Evolutionary conservation across 371 early-diverging fungal species (phyloP).

Genomic region (Funneliformis caledonium): DNA sequence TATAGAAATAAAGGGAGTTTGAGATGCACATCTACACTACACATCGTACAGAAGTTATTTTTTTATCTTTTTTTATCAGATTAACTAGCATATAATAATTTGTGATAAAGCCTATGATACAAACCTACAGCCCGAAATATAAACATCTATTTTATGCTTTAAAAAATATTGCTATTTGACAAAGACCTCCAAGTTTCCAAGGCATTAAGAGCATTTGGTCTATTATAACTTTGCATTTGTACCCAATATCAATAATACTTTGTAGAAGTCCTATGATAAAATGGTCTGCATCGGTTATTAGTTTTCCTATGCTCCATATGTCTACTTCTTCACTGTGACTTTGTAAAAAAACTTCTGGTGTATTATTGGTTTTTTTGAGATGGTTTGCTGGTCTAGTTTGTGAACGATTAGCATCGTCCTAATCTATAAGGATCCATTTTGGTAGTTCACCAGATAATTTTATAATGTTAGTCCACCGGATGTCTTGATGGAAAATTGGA

Average conservation of each 20-base stretch:
- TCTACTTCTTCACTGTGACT: background rate
- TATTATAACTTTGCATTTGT: too few relatives aligned
- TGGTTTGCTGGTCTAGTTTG: background rate
- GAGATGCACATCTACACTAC: too few relatives aligned
- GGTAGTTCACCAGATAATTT: background rate
- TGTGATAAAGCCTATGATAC: too few relatives aligned
- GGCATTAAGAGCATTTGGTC: too few relatives aligned
- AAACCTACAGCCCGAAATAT: too few relatives aligned
- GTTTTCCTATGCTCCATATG: background rate
- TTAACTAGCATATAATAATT: too few relatives aligned
- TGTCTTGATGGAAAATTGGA: slow-evolving; percentile 10
- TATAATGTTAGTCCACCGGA: slow-evolving; percentile 13
- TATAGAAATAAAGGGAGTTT: too few relatives aligned
- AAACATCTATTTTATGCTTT: too few relatives aligned
- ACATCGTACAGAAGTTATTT: too few relatives aligned
- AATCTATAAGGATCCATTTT: slow-evolving; percentile 15
- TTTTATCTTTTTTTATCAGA: too few relatives aligned
- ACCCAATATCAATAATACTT: background rate
- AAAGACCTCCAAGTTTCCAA: too few relatives aligned
- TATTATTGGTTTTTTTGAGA: background rate
- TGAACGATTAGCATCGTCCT: background rate
- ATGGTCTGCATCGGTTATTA: background rate
- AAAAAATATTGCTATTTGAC: too few relatives aligned
- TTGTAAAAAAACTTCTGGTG: slow-evolving; percentile 15
- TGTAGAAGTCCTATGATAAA: background rate